Percentiles rank a stretch among this genome's conserved stretches.
These are phyloP conservation scores for Neonectria neomacrospora DNA, from an alignment of 2,329 filamentous ascomycete genomes.

Conservation along the genomic window DNA sequence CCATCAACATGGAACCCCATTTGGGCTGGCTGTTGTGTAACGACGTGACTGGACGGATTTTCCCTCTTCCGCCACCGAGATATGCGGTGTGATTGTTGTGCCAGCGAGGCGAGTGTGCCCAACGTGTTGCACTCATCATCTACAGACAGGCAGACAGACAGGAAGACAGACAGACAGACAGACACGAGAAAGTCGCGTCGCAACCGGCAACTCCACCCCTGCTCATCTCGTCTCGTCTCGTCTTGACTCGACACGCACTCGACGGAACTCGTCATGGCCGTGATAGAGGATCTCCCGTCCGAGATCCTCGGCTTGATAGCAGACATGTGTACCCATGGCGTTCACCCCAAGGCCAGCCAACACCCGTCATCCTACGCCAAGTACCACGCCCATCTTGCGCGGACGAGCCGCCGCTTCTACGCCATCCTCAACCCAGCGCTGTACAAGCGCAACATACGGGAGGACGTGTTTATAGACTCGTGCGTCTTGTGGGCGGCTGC, in stretches of 20 bases:
- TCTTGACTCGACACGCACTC: neutral
- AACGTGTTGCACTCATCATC: neutral
- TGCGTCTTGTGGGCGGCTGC: conserved; percentile 22
- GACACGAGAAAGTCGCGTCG: neutral
- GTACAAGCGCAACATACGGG: conserved; percentile 6
- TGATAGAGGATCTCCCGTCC: conserved; percentile 9
- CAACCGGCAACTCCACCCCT: neutral
- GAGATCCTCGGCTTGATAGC: conserved; percentile 17
- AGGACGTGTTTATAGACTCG: conserved; percentile 7
- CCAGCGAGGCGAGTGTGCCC: neutral
- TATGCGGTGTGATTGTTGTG: neutral
- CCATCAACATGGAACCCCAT: neutral
- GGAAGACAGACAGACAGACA: no score
- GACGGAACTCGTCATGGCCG: conserved; percentile 1
- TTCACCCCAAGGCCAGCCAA: conserved; percentile 1
- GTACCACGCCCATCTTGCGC: conserved; percentile 17
- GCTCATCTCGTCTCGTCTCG: neutral
- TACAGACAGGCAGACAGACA: neutral
- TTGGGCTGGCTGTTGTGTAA: neutral
- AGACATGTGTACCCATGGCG: conserved; percentile 6
- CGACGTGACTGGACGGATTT: neutral
- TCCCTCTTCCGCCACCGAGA: neutral
- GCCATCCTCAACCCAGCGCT: conserved; percentile 20
- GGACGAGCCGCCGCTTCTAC: conserved; percentile 22
- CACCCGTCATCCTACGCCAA: conserved; percentile 12